Evolutionary conservation across 2,329 filamentous ascomycete species (phyloP), one percentile per base, ranked within the genome.

Genomic region (Aureobasidium sp.): DNA sequence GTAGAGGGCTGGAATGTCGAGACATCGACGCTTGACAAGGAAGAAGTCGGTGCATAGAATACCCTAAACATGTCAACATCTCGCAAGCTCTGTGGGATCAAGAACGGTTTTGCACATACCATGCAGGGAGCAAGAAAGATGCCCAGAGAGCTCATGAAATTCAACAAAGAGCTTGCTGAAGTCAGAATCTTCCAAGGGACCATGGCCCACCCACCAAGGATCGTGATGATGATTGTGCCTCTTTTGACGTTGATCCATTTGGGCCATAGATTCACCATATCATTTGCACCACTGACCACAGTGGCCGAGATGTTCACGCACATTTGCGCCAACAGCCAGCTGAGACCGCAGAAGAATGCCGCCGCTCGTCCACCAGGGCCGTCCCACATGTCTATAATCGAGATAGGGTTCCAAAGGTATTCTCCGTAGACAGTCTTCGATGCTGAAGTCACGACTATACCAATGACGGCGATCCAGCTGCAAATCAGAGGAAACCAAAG

Each of bases 181-280:
- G 32, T 34, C n/a, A 85, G 70, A 54, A 85, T 84, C 67, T 83
- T 83, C 82, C 81, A 85, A 2, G 80, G 80, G 0, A 81, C 79
- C 29, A 84, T 71, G 3, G 74, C 72, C 79, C 80, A 84, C 17
- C 61, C 61, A 1, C 68, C 70, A 3, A 76, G 65, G 6, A 77
- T 57, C 0, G 72, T 69, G 5, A 70, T 73, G 52, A 80, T 65
- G 54, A 76, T 73, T 2, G 70, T 70, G 1, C 64, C 65, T n/a
- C 62, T 58, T n/a, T 64, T 57, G 49, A 62, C 62, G 61, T 79
- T 76, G 61, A 80, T 67, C 60, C 73, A 79, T 44, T 70, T 71
- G 0, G 79, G 79, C 37, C 74, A 76, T 10, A 80, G 62, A 3
- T 70, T 71, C 1, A 71, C 73, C 49, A 79, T 61, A 59, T 80